Evolutionary conservation across 2,329 filamentous ascomycete genomes (phyloP).

Genomic region (Pseudocercospora eumusae): DNA sequence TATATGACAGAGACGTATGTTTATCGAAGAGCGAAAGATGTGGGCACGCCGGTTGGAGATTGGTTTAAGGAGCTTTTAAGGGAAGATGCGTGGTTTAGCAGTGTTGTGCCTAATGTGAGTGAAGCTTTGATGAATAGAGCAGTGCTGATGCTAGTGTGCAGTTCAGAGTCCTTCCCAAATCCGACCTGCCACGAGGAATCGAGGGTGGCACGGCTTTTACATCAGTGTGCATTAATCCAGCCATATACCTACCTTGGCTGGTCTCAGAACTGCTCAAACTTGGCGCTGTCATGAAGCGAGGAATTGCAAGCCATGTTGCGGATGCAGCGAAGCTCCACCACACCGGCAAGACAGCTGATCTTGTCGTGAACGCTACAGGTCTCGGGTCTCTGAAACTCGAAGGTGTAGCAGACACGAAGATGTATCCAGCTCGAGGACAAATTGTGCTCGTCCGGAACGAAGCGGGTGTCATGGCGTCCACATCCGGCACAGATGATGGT

Average conservation of each 20-base stretch:
- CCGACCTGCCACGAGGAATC: conserved; percentile 60
- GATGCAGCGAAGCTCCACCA: conserved; percentile 67
- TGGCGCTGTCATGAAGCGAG: conserved; percentile 60
- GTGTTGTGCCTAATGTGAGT: conserved; percentile 67
- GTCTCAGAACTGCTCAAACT: conserved; percentile 74
- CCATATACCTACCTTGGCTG: conserved; percentile 84
- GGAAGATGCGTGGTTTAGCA: conserved; percentile 71
- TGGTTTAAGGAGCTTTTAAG: conserved; percentile 67
- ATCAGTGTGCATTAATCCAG: conserved; percentile 88
- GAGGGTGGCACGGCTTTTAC: conserved; percentile 75
- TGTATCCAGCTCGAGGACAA: conserved; percentile 80
- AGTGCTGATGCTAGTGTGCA: conserved; percentile 20
- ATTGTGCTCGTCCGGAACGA: conserved; percentile 81
- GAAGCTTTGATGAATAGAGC: background rate
- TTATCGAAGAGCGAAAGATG: conserved; percentile 65
- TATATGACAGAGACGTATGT: conserved; percentile 49
- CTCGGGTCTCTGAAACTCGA: conserved; percentile 73
- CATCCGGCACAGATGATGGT: conserved; percentile 73
- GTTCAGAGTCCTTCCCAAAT: conserved; percentile 39
- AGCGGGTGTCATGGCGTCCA: conserved; percentile 66
- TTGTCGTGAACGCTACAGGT: conserved; percentile 85
- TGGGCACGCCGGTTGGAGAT: conserved; percentile 53
- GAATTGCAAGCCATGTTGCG: conserved; percentile 62
- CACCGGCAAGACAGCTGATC: conserved; percentile 59
- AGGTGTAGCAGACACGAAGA: conserved; percentile 72